These are phyloP conservation scores for Salisapilia sapeloensis DNA, from an alignment of 352 stramenopile species.

Conservation along the genomic window DNA sequence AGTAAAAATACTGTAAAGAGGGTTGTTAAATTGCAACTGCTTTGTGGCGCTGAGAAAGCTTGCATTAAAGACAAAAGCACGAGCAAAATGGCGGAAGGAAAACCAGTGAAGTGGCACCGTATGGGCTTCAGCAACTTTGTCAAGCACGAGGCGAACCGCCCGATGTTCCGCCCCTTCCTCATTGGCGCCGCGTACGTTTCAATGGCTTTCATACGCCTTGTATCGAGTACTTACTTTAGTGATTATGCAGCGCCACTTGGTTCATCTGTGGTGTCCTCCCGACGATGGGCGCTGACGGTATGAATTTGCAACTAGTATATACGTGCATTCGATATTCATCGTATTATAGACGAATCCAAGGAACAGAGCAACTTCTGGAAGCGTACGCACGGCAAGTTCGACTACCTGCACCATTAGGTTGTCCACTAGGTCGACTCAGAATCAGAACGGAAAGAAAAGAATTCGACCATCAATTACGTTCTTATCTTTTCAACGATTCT, in stretches of 20 bases:
- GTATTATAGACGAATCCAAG: conserved; percentile 51
- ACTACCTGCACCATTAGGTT: conserved; percentile 60
- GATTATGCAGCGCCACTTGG: conserved; percentile 29
- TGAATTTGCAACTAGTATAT: conserved; percentile 2
- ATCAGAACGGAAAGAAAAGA: no score
- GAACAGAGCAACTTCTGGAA: conserved; percentile 80
- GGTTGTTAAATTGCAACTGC: no score
- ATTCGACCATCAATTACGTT: no score
- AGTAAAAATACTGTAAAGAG: no score
- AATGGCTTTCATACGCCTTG: background rate
- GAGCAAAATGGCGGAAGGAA: conserved; percentile 37
- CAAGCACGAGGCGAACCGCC: conserved; percentile 50
- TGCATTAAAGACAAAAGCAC: no score
- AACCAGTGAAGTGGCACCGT: conserved; percentile 74
- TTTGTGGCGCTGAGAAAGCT: no score
- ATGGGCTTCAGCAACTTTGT: conserved; percentile 64
- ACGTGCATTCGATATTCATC: background rate
- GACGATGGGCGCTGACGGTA: conserved; percentile 47
- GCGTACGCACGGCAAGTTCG: conserved; percentile 68
- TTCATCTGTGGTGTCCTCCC: conserved; percentile 72
- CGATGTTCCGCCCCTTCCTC: conserved; percentile 76
- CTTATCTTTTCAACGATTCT: conserved; percentile 69
- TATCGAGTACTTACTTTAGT: background rate
- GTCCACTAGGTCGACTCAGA: background rate
- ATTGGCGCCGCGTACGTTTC: conserved; percentile 43